Percentiles rank a stretch among this genome's conserved stretches.
These are phyloP conservation scores for Medicago arabica DNA, from an alignment of 306 rosid species.

Conservation along the genomic window DNA sequence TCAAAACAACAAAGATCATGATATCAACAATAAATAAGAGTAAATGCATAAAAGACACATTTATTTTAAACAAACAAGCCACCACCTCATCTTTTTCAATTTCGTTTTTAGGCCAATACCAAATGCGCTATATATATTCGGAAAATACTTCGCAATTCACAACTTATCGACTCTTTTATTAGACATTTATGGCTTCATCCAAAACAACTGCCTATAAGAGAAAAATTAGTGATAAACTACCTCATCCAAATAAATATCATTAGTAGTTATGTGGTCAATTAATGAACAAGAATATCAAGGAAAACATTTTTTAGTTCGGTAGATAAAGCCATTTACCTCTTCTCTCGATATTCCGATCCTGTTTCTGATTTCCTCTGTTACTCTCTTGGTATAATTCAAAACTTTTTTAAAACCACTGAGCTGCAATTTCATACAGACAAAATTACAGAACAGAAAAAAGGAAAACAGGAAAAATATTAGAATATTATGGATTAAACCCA, in stretches of 20 bases:
- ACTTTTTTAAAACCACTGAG: conserved; percentile 98
- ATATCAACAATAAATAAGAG: neutral
- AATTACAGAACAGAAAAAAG: conserved; percentile 40
- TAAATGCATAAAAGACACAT: neutral
- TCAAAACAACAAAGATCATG: neutral
- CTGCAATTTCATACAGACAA: conserved; percentile 62
- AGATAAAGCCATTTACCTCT: conserved; percentile 69
- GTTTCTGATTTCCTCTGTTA: conserved; percentile 80
- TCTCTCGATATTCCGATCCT: conserved; percentile 83
- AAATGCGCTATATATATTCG: no score
- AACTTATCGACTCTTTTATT: neutral
- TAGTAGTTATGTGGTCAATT: neutral
- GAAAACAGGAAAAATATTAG: conserved; percentile 21
- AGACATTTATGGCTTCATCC: neutral
- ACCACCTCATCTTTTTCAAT: no score
- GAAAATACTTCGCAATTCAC: neutral
- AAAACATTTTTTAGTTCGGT: conserved; percentile 1
- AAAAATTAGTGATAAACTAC: neutral
- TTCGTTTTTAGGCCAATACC: neutral
- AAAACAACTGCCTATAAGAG: neutral
- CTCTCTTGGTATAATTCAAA: conserved; percentile 86
- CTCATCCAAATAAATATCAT: neutral
- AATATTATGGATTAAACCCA: neutral
- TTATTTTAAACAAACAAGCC: no score
- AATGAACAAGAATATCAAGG: conserved; percentile 29